phyloP scores from a whole-genome alignment of 2,329 filamentous ascomycete species.

The Teratosphaeria zuluensis region DNA sequence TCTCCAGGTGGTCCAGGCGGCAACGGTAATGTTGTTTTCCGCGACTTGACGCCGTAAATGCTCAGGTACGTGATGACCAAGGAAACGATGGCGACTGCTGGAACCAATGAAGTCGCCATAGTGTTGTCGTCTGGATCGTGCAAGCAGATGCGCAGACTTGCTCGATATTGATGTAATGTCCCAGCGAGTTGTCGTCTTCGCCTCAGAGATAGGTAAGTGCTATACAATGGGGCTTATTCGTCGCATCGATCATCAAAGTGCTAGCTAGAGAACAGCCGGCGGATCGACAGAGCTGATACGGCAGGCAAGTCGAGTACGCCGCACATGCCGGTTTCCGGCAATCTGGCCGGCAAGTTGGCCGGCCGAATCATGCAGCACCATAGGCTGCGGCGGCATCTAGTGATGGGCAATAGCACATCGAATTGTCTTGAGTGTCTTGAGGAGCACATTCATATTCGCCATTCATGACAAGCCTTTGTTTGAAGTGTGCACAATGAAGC shows the following conservation, averaged over 20 bases:
- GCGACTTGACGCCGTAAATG: not conserved
- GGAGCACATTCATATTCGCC: not conserved
- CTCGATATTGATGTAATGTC: not conserved
- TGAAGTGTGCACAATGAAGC: not conserved
- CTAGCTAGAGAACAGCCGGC: not conserved
- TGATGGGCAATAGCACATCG: not conserved
- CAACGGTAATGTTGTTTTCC: constrained; percentile 6
- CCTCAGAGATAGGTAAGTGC: not conserved
- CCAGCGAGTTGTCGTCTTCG: not conserved
- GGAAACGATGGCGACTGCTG: not conserved
- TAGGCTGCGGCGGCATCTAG: not conserved
- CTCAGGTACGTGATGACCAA: not conserved
- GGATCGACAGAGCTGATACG: not conserved
- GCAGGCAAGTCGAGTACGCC: not conserved
- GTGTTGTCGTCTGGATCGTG: not conserved
- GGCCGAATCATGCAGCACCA: not conserved
- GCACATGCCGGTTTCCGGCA: not conserved
- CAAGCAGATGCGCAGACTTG: not conserved
- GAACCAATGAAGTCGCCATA: not conserved
- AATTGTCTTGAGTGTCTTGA: not conserved
- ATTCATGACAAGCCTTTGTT: not conserved
- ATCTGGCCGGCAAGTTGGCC: not conserved
- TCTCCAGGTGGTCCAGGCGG: constrained; percentile 16
- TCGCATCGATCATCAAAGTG: not conserved
- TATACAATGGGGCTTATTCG: not conserved